phyloP scores from a whole-genome alignment of 2,329 filamentous ascomycete genomes.

The Pyricularia pennisetigena region DNA sequence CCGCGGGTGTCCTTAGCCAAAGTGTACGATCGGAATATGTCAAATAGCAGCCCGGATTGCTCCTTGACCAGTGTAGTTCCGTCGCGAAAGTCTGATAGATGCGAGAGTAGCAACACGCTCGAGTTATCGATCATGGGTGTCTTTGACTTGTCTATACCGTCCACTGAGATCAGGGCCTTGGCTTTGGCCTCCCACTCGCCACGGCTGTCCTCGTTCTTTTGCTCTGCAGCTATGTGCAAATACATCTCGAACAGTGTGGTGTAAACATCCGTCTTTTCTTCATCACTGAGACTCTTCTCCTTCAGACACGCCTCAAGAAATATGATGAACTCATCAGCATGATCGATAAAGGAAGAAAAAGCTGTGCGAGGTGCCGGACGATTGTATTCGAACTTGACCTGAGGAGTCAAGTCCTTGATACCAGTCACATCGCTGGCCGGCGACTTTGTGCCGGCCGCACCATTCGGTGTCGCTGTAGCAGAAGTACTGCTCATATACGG shows the following conservation, averaged over 20 bases:
- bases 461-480: conserved; percentile 41
- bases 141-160: conserved; percentile 48
- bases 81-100: conserved; percentile 80
- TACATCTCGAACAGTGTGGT: conserved; percentile 99
- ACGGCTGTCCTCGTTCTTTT: conserved; percentile 55
- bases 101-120: conserved; percentile 85
- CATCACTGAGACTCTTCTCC: conserved; percentile 58
- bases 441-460: conserved; percentile 35
- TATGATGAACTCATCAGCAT: conserved; percentile 80
- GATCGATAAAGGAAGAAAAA: conserved; percentile 94
- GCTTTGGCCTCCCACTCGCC: conserved; percentile 85
- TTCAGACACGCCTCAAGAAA: conserved; percentile 85
- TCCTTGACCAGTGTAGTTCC: conserved; percentile 90
- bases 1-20: conserved; percentile 84
- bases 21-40: conserved; percentile 96
- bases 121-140: conserved; percentile 73
- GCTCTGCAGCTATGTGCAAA: conserved; percentile 73
- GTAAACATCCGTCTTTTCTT: conserved; percentile 77
- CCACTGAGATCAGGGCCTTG: conserved; percentile 62
- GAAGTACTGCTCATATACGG: conserved; percentile 72
- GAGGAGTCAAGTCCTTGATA: conserved; percentile 39
- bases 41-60: conserved; percentile 81
- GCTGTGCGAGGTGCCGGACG: conserved; percentile 77
- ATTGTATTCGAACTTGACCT: conserved; percentile 51
- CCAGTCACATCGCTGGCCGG: conserved; percentile 35